Evolutionary conservation across 2,329 filamentous ascomycete species (phyloP).

Genomic region (Aspergillus novoparasiticus): DNA sequence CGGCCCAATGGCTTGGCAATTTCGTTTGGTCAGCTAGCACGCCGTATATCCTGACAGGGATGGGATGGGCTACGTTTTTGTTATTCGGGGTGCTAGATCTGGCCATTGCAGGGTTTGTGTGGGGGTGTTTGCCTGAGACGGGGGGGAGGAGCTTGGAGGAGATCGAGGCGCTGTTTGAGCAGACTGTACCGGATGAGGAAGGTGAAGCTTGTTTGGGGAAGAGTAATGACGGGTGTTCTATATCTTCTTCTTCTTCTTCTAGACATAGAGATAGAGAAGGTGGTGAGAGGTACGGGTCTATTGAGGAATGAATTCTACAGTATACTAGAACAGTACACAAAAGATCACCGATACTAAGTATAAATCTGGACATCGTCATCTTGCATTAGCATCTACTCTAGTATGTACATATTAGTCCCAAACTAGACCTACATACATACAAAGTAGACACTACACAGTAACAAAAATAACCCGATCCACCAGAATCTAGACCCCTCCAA

Average conservation of each 20-base stretch:
- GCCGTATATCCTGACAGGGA: constrained; percentile 47
- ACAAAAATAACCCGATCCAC: too few species aligned
- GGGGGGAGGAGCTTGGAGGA: constrained; percentile 58
- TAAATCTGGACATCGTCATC: too few species aligned
- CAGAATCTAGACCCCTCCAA: too few species aligned
- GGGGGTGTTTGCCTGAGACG: constrained; percentile 57
- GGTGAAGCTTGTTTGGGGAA: not conserved
- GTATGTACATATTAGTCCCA: too few species aligned
- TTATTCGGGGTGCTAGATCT: constrained; percentile 49
- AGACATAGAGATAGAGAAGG: not conserved
- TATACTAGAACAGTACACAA: too few species aligned
- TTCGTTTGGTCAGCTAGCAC: constrained; percentile 46
- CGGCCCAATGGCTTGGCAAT: constrained; percentile 45
- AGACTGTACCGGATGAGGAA: not conserved
- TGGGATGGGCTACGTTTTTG: constrained; percentile 52
- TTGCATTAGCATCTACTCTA: too few species aligned
- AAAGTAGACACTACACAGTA: too few species aligned
- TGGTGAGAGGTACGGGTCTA: not conserved
- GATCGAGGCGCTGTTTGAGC: constrained; percentile 59
- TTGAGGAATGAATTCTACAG: not conserved
- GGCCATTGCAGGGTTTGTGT: constrained; percentile 52
- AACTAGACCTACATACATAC: too few species aligned
- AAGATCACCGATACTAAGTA: too few species aligned
- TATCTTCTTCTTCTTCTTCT: not conserved
- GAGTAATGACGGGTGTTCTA: not conserved